Evolutionary conservation across 2,329 filamentous ascomycete species (phyloP), one percentile per base, ranked within the genome.

Genomic region (Talaromyces albobiverticillius): DNA sequence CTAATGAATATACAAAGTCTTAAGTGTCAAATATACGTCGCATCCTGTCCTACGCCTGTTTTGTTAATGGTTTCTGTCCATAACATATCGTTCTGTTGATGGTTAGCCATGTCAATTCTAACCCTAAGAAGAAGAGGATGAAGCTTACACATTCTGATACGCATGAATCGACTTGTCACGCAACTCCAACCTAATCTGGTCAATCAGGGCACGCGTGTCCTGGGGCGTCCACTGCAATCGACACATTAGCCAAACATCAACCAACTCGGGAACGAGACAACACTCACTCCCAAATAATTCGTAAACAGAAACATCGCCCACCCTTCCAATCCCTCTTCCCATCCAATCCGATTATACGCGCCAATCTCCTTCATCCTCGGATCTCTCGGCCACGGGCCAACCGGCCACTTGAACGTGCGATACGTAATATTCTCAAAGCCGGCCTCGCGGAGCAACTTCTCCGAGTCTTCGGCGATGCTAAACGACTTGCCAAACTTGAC

Each of bases 271-370:
- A 3, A 22, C 16, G 26, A 10, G 5, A 18, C 13, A 16, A 18
- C 7, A 38, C 47, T 41, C 36, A 50, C 47, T 34, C 47, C 47
- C n/a, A 50, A 20, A 16, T 40, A 42, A 38, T 50, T 50, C 10
- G 47, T 50, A 18, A 50, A 50, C 23, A 50, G 23, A 14, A 41
- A 50, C 47, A 50, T 50, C 3, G 47, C 47, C 47, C 47, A 50
- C 23, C 36, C 47, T 14, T 42, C 47, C 18, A 50, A 23, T 8
- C 47, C 47, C 16, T 42, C 36, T 32, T 50, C 47, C 47, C 47
- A 50, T 8, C 47, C 47, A 14, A 50, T 31, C 10, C 47, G 22
- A 20, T 50, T 50, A 32, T 41, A 42, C 9, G 25, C 32, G 29
- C 40, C 49, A 32, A 52, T 45, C 16, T 34, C 40, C 23, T 52